Base-by-base conservation (phyloP, 2,329 filamentous ascomycete species). In the Fusarium acutatum region DNA sequence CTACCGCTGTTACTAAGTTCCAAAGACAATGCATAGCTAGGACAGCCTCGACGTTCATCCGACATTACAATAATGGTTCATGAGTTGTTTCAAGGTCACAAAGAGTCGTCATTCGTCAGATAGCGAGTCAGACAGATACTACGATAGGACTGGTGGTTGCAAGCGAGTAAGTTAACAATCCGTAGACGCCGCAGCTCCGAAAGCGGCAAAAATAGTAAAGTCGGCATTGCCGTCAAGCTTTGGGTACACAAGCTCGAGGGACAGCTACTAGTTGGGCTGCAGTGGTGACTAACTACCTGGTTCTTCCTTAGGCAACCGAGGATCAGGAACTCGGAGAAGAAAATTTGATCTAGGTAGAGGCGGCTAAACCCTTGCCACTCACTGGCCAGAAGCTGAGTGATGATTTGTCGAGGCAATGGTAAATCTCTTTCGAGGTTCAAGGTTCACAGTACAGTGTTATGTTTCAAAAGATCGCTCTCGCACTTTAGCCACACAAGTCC, bases 321-420 rank as follows among this genome's bases (percentile, higher is more conserved):
- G 49, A 46, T 50, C 57, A 46, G 50, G 49, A 57, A 38, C 53
- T 63, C 41, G 60, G 54, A 67, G 63, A 52, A 60, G 54, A 59
- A 65, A 65, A 57, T 64, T 63, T 52, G 57, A 35, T 60, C 54
- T 47, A 69, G 59, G 73, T 57, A 66, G 59, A 73, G 64, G 62
- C 62, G 71, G 71, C 58, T 71, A 66, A 63, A 59, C 53, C 71
- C 41, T 73, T 69, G 71, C 71, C 71, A 73, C 70, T 49, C 71
- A 73, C 70, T 53, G 43, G 15, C 44, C 49, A 60, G 47, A 62
- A 38, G 35, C 64, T 64, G 43, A 41, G 14, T 54, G 67, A 32
- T 54, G 49, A 70, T 66, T 58, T 53, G 61, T 43, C 49, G 71
- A 57, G 71, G 56, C 41, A 34, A 50, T 18, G 38, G 43, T 67